These are phyloP conservation scores for Solanum pinnatisectum DNA, from an alignment of 257 asterid species.

Conservation along the genomic window DNA sequence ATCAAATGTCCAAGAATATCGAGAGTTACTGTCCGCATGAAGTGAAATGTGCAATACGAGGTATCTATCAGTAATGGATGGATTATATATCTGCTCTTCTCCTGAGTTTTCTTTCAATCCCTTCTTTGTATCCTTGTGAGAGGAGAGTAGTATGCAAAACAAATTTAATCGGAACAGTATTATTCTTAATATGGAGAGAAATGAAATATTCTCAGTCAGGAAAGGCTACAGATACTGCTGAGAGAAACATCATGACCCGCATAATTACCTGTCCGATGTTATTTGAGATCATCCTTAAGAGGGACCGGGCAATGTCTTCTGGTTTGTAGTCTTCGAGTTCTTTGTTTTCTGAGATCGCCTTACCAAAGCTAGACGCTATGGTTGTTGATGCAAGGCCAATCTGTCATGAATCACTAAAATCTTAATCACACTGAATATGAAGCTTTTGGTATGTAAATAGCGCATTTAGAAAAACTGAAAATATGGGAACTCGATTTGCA, in stretches of 20 bases:
- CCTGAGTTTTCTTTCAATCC: not conserved
- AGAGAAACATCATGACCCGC: not conserved
- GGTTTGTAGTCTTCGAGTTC: slow-evolving; percentile 64
- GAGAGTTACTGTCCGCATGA: not conserved
- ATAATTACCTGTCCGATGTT: slow-evolving; percentile 71
- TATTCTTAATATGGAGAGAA: not conserved
- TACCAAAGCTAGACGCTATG: slow-evolving; percentile 91
- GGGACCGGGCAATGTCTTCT: slow-evolving; percentile 83
- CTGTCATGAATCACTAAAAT: slow-evolving; percentile 20
- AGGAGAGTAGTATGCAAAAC: not conserved
- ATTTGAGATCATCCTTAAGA: slow-evolving; percentile 87
- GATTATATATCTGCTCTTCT: not conserved
- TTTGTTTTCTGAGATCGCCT: slow-evolving; percentile 64
- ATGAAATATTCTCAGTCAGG: not conserved
- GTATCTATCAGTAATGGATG: not conserved
- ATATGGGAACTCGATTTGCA: not conserved
- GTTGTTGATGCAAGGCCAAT: slow-evolving; percentile 78
- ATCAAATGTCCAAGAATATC: not conserved
- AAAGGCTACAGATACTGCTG: not conserved
- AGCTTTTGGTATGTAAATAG: not conserved
- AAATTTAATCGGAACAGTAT: not conserved
- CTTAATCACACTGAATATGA: not conserved
- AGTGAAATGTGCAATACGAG: not conserved
- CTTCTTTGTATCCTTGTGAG: not conserved
- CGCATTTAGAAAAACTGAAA: not conserved